Percentiles rank a stretch among this genome's conserved stretches.
These are phyloP conservation scores for Vanrija humicola DNA, from an alignment of 1,284 basidiomycete species.

Conservation along the genomic window DNA sequence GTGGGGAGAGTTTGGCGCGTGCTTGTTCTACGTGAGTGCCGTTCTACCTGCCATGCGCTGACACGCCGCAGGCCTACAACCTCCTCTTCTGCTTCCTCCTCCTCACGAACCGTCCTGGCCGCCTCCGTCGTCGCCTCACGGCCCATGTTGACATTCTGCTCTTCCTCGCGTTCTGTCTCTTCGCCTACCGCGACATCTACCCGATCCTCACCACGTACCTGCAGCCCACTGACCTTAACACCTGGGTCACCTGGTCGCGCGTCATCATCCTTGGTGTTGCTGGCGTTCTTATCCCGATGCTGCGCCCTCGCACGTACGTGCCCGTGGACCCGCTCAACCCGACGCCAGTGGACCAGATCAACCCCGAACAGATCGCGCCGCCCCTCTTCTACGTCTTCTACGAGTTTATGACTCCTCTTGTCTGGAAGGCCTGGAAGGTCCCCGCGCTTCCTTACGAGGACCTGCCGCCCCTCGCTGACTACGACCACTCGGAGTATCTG, in stretches of 20 bases:
- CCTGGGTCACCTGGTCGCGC: conserved; percentile 47
- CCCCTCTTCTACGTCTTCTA: conserved; percentile 58
- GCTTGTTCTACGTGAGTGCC: conserved; percentile 43
- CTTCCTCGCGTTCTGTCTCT: conserved; percentile 52
- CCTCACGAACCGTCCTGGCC: conserved; percentile 34
- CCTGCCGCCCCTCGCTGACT: conserved; percentile 59
- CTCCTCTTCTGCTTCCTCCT: conserved; percentile 40
- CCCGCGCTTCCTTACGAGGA: conserved; percentile 44
- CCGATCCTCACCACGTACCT: conserved; percentile 58
- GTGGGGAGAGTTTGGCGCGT: conserved; percentile 46
- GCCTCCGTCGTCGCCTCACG: conserved; percentile 37
- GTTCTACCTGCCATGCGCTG: neutral
- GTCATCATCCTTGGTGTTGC: conserved; percentile 49
- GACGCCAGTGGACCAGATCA: conserved; percentile 49
- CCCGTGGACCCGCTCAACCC: conserved; percentile 49
- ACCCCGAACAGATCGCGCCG: conserved; percentile 65
- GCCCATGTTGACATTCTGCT: conserved; percentile 47
- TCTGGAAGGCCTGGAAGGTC: conserved; percentile 49
- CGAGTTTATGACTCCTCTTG: conserved; percentile 58
- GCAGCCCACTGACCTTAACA: conserved; percentile 49
- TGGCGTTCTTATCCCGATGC: conserved; percentile 52
- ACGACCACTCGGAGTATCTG: conserved; percentile 54
- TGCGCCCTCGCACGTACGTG: conserved; percentile 53
- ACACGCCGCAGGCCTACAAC: conserved; percentile 32
- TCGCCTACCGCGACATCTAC: conserved; percentile 62